These are phyloP conservation scores for Penicillium desertorum DNA, from an alignment of 495 filamentous ascomycete species.

Conservation along the genomic window DNA sequence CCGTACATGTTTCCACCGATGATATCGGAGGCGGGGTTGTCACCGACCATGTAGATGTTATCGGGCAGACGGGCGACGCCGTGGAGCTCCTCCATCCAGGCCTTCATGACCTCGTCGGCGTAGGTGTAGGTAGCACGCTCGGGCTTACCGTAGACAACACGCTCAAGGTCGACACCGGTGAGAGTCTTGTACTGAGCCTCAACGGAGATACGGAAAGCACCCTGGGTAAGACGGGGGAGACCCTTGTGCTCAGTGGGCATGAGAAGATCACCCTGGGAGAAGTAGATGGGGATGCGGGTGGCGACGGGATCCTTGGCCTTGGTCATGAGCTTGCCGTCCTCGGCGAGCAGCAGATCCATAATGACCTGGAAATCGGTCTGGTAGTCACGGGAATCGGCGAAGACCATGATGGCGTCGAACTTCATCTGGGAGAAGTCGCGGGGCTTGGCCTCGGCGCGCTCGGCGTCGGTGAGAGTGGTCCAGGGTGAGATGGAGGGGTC, in stretches of 20 bases:
- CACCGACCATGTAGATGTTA: constrained; percentile 81
- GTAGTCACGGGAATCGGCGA: constrained; percentile 81
- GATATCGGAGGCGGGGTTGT: constrained; percentile 78
- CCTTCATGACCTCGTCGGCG: constrained; percentile 70
- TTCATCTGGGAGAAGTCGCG: constrained; percentile 68
- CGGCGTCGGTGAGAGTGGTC: constrained; percentile 66
- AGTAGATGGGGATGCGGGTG: constrained; percentile 72
- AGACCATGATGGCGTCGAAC: constrained; percentile 81
- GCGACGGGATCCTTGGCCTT: constrained; percentile 65
- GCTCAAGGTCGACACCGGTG: constrained; percentile 72
- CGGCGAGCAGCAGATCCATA: constrained; percentile 74
- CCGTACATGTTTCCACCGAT: constrained; percentile 79
- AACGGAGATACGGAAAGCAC: constrained; percentile 71
- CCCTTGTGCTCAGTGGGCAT: constrained; percentile 75
- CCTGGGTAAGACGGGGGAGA: constrained; percentile 69
- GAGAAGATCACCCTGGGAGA: constrained; percentile 71
- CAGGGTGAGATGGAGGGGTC: constrained; percentile 81
- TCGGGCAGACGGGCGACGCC: constrained; percentile 66
- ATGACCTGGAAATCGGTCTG: constrained; percentile 83
- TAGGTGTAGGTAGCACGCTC: constrained; percentile 79
- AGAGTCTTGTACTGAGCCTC: constrained; percentile 78
- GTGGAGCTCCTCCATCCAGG: constrained; percentile 76
- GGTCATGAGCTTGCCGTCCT: constrained; percentile 68
- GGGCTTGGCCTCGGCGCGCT: constrained; percentile 63
- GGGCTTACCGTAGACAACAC: constrained; percentile 82